Percentiles rank a stretch among this genome's conserved stretches.
These are phyloP conservation scores for Lodderomyces parapsilosis DNA, from an alignment of 1,139 yeast species.

Conservation along the genomic window DNA sequence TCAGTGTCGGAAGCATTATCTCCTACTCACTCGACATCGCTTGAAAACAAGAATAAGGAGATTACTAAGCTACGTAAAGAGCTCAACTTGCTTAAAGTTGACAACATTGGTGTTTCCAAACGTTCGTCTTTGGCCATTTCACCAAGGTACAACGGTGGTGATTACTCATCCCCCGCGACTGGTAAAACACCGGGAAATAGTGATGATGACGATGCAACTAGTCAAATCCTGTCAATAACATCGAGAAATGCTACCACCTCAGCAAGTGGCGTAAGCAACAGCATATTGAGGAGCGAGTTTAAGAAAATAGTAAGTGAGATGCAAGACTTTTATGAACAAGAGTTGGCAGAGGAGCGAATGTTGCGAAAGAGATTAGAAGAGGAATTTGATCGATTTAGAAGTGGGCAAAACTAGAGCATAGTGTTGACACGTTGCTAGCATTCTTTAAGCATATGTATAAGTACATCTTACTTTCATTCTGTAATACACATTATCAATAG, in stretches of 20 bases:
- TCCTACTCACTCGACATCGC: conserved; percentile 11
- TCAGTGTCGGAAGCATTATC: conserved; percentile 1
- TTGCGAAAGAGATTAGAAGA: conserved; percentile 50
- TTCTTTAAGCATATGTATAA: neutral
- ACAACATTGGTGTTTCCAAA: conserved; percentile 35
- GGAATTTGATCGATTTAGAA: conserved; percentile 21
- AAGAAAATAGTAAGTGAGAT: conserved; percentile 64
- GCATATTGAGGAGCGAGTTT: conserved; percentile 67
- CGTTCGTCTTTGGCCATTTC: neutral
- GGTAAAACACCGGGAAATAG: neutral
- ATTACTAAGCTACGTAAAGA: conserved; percentile 47
- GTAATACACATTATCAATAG: neutral
- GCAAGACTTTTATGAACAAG: conserved; percentile 59
- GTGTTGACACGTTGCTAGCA: neutral
- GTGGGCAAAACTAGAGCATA: neutral
- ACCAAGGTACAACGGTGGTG: neutral
- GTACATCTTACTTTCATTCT: neutral
- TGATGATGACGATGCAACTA: conserved; percentile 6
- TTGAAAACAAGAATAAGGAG: conserved; percentile 45
- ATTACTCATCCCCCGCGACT: neutral
- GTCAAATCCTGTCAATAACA: conserved; percentile 5
- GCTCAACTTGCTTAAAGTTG: conserved; percentile 48
- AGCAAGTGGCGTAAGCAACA: conserved; percentile 29
- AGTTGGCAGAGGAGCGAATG: conserved; percentile 56
- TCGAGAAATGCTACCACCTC: conserved; percentile 17